Evolutionary conservation across 306 rosid genomes (phyloP), one percentile per base, ranked within the genome.

Genomic region (Lablab purpureus): DNA sequence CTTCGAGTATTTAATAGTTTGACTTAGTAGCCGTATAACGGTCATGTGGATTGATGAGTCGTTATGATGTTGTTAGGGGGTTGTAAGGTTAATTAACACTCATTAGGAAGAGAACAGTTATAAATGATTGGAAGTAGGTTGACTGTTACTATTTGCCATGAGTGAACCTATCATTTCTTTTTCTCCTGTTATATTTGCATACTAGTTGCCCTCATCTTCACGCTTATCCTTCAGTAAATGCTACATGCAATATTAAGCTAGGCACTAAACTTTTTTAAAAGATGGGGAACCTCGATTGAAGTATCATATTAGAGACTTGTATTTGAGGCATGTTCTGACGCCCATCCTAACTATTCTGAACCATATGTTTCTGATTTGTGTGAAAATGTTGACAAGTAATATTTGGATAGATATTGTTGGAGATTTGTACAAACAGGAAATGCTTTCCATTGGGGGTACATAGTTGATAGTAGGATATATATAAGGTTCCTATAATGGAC

Each of bases 391-490:
- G 85, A 71, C 73, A 56, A 67, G 63, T 46, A 66, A 34, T 36
- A 82, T 41, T 82, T 78, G 81, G 76, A 65, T 69, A 82, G 70
- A 70, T 74, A 63, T 78, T 43, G 69, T 60, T 63, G 84, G 65
- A 76, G 67, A 69, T 50, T 60, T 69, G 76, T 52, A 60, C 73
- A 69, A 50, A 60, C 75, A 67, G 81, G 58, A 78, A 85, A 75
- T 85, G 82, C 80, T 79, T 82, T 79, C 73, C 56, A 65, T 77
- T 49, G 30, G 15, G 56, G 71, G 81, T 69, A 73, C 76, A 69
- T 79, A 14, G 67, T 30, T 76, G 77, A 82, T 69, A 50, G 78
- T 51, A 69, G 67, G 71, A 34, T 75, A 78, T 56, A 12, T 54
- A 79, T 43, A 40, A 43, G 83, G 75, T 79, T 81, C 72, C 72